Evolutionary conservation across 2,329 filamentous ascomycete genomes (phyloP), one percentile per base, ranked within the genome.

Genomic region (Sporothrix pseudoabietina): DNA sequence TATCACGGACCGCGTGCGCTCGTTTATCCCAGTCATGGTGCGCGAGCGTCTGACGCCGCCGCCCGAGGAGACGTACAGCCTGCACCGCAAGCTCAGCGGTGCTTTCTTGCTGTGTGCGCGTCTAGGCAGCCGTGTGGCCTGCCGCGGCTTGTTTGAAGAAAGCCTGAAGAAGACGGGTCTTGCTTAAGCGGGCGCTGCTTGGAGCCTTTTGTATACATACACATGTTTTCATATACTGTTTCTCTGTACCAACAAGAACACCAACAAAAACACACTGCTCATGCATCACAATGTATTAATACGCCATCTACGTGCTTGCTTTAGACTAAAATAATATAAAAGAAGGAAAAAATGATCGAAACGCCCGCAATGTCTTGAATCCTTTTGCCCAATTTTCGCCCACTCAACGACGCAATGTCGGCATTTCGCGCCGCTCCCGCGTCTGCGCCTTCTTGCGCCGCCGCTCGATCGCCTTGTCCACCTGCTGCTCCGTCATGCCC

Each of bases 61-160:
- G 32, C 96, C 96, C 0, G 97, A 99, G 83, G 96, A 99, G 85
- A 99, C 96, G 71, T 99, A 99, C 80, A 95, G 92, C 80, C 83
- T 99, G 78, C 96, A 99, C 82, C 89, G 96, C 75, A 99, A 99
- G 84, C 84, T 99, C 72, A 97, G 94, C 80, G 96, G 96, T 0
- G 97, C 96, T 0, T 99, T 99, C 80, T 82, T 99, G 78, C 85
- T 99, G 22, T 99, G 96, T 81, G 94, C 96, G 0, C 88, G 90
- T 76, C 81, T 99, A 74, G 94, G 93, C 3, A 97, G 94, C 80
- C 87, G 89, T 76, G 94, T 99, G 2, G 85, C 86, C 73, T 98
- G 95, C 78, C 89, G 91, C 76, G 90, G 92, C 74, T 83, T 99
- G 83, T 99, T 99, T 80, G 85, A 86, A 73, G 82, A 87, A 55